Conservation (phyloP, 2,329 filamentous ascomycete species). For the Fusarium begoniae region DNA sequence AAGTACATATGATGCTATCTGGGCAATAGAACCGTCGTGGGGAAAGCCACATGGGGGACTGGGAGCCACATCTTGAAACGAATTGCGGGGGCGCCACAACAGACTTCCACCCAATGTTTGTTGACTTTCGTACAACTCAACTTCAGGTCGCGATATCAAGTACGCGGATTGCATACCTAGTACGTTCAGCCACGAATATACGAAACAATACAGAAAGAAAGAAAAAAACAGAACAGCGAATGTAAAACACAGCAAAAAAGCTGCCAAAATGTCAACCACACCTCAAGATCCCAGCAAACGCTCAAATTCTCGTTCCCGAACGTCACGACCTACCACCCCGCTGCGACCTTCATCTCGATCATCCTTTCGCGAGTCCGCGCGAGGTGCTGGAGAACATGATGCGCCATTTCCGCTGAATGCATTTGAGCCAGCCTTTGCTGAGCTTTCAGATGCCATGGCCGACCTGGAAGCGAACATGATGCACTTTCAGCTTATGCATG, state of each 20-base stretch:
- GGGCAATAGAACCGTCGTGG: not conserved
- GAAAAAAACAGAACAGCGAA: not conserved
- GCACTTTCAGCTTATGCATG: conserved; percentile 96
- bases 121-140: conserved; percentile 29
- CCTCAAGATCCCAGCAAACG: conserved; percentile 47
- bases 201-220: not conserved
- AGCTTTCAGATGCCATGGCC: conserved; percentile 92
- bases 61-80: conserved; percentile 15
- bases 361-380: conserved; percentile 82
- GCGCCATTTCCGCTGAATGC: conserved; percentile 76
- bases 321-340: conserved; percentile 88
- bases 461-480: conserved; percentile 97
- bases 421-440: conserved; percentile 90
- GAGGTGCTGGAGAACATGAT: conserved; percentile 60
- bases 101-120: conserved; percentile 6
- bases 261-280: conserved; percentile 41
- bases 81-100: conserved; percentile 28
- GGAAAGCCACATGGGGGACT: conserved; percentile 15
- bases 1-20: conserved; percentile 4
- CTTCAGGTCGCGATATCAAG: conserved; percentile 1
- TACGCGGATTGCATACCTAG: not conserved
- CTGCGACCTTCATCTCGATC: conserved; percentile 89
- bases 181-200: not conserved
- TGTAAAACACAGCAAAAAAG: not conserved
- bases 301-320: conserved; percentile 69